These are phyloP conservation scores for Trichoderma sp. DNA, from an alignment of 2,329 filamentous ascomycete species.

Conservation along the genomic window DNA sequence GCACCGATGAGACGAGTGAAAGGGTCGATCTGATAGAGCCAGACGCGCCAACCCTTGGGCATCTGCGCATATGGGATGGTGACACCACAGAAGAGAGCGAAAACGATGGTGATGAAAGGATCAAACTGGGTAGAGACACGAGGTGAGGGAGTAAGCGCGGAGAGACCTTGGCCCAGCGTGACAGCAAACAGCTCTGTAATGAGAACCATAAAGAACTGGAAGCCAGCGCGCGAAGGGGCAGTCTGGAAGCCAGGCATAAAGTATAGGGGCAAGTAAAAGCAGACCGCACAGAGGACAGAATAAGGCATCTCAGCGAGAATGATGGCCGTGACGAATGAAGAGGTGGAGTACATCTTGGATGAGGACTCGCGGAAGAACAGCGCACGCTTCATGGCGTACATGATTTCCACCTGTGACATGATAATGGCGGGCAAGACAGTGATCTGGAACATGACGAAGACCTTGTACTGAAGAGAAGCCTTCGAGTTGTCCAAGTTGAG, in stretches of 20 bases:
- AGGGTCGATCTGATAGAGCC: slow-evolving; percentile 79
- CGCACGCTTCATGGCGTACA: slow-evolving; percentile 74
- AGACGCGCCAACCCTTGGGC: slow-evolving; percentile 71
- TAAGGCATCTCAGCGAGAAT: slow-evolving; percentile 84
- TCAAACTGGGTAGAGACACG: slow-evolving; percentile 79
- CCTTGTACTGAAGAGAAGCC: slow-evolving; percentile 74
- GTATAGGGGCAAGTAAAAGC: slow-evolving; percentile 80
- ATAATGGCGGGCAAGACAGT: slow-evolving; percentile 81
- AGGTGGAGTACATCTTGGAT: slow-evolving; percentile 79
- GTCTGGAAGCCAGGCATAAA: slow-evolving; percentile 74
- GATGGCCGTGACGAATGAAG: slow-evolving; percentile 74
- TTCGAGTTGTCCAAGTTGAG: slow-evolving; percentile 73
- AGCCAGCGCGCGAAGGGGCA: slow-evolving; percentile 65
- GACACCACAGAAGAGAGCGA: slow-evolving; percentile 84
- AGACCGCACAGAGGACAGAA: slow-evolving; percentile 72
- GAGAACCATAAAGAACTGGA: slow-evolving; percentile 82
- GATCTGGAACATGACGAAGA: slow-evolving; percentile 89
- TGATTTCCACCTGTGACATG: slow-evolving; percentile 74
- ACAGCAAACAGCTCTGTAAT: slow-evolving; percentile 83
- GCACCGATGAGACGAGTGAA: slow-evolving; percentile 79
- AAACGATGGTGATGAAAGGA: slow-evolving; percentile 78
- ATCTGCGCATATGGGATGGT: slow-evolving; percentile 76
- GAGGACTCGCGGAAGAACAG: slow-evolving; percentile 85
- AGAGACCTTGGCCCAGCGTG: slow-evolving; percentile 72
- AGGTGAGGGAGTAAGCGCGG: slow-evolving; percentile 71